phyloP scores from a whole-genome alignment of 208 protist species.

The Blastocrithidia nonstop region DNA sequence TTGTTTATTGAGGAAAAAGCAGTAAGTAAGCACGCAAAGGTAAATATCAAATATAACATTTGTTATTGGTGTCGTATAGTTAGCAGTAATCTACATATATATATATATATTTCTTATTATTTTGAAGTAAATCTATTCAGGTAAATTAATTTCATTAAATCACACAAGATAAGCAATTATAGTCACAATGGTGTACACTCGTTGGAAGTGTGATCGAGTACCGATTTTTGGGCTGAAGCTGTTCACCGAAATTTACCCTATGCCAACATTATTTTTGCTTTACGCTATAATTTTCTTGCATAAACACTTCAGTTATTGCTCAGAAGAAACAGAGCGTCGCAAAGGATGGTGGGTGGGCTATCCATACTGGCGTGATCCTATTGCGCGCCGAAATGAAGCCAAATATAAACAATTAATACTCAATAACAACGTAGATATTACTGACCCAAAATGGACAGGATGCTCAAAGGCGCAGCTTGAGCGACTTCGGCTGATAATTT shows the following conservation, averaged over 20 bases:
- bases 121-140: no score
- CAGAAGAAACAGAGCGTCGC: slow-evolving; percentile 81
- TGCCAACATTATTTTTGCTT: slow-evolving; percentile 44
- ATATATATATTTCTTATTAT: no score
- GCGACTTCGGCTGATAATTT: slow-evolving; percentile 41
- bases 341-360: slow-evolving; percentile 81
- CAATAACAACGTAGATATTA: slow-evolving; percentile 79
- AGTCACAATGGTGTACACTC: slow-evolving; percentile 88
- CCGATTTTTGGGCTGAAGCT: slow-evolving; percentile 74
- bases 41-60: no score
- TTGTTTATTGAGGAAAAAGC: no score
- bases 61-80: no score
- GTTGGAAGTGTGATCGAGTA: slow-evolving; percentile 85
- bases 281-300: slow-evolving; percentile 66
- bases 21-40: no score
- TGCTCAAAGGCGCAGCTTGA: slow-evolving; percentile 67
- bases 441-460: slow-evolving; percentile 82
- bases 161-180: no score
- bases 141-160: no score
- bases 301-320: slow-evolving; percentile 76
- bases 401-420: slow-evolving; percentile 80
- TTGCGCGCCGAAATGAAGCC: slow-evolving; percentile 70
- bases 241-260: slow-evolving; percentile 73
- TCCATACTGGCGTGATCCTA: slow-evolving; percentile 86
- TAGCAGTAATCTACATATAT: no score